Percentiles rank a stretch among this genome's conserved stretches.
Evolutionary conservation across 176 grass and related monocot genomes (phyloP).

Genomic region (Pontederia paniculata): DNA sequence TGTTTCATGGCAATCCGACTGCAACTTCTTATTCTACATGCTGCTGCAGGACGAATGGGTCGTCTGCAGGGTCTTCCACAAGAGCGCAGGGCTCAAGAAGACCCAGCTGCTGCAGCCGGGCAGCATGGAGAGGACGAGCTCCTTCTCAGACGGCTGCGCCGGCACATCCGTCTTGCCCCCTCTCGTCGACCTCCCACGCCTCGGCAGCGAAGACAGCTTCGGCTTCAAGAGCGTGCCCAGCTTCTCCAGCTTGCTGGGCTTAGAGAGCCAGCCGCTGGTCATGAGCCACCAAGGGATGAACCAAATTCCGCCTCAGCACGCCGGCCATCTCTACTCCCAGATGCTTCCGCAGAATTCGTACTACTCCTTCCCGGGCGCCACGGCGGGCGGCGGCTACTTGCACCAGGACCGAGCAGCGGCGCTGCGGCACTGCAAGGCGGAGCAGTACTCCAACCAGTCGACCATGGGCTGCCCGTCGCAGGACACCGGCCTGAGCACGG

Average conservation of each 20-base stretch:
- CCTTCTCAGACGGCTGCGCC: background rate
- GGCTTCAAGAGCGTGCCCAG: background rate
- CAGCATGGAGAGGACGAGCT: background rate
- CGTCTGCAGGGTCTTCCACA: background rate
- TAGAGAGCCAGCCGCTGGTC: background rate
- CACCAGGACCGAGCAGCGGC: background rate
- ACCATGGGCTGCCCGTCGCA: background rate
- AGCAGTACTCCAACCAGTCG: constrained; percentile 1
- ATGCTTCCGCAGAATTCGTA: background rate
- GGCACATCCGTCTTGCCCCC: background rate
- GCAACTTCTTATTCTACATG: background rate
- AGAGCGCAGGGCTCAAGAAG: background rate
- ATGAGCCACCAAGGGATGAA: background rate
- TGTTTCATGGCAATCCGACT: background rate
- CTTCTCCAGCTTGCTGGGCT: background rate
- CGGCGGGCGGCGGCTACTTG: background rate
- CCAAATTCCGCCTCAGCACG: no score
- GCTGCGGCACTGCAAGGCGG: constrained; percentile 5
- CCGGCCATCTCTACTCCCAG: no score
- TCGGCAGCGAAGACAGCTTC: background rate
- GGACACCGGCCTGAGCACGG: constrained; percentile 3
- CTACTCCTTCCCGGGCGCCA: background rate
- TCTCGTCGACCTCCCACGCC: background rate
- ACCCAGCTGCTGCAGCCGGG: background rate
- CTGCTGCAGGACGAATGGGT: constrained; percentile 4